Conservation (phyloP, 1,284 basidiomycete species). For the Rhodotorula glutinis region DNA sequence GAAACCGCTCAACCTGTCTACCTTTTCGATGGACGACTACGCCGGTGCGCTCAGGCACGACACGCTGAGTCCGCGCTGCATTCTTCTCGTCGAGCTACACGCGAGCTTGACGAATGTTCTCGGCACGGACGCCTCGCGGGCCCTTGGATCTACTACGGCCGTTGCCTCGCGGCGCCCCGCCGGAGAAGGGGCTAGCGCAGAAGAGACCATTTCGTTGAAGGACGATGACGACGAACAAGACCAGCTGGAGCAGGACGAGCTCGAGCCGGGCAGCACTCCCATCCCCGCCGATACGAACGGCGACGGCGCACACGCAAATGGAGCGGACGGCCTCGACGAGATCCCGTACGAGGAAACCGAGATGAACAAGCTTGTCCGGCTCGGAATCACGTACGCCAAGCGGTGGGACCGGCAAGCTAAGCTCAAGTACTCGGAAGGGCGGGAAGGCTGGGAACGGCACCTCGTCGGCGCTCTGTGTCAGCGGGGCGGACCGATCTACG, state of each 20-base stretch:
- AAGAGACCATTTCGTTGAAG: background rate
- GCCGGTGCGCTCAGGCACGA: slow-evolving; percentile 80
- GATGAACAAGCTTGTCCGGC: slow-evolving; percentile 26
- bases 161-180: slow-evolving; percentile 1
- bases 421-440: slow-evolving; percentile 29
- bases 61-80: slow-evolving; percentile 65
- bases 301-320: slow-evolving; percentile 16
- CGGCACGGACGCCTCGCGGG: slow-evolving; percentile 63
- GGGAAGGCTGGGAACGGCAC: slow-evolving; percentile 38
- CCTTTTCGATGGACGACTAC: slow-evolving; percentile 89
- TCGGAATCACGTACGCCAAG: slow-evolving; percentile 36
- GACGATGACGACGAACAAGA: slow-evolving; percentile 45
- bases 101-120: slow-evolving; percentile 83
- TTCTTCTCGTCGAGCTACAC: slow-evolving; percentile 82
- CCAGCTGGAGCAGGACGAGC: slow-evolving; percentile 31
- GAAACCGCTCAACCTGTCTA: slow-evolving; percentile 80
- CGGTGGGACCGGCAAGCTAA: slow-evolving; percentile 40
- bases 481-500: slow-evolving; percentile 31
- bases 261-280: background rate
- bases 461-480: slow-evolving; percentile 40
- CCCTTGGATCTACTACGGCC: slow-evolving; percentile 30
- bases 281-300: slow-evolving; percentile 12
- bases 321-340: slow-evolving; percentile 1
- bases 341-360: slow-evolving; percentile 22
- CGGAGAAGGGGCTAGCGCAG: slow-evolving; percentile 15